Evolutionary conservation across 106 monocot genomes (phyloP).

Genomic region (Cymbidium sinense): DNA sequence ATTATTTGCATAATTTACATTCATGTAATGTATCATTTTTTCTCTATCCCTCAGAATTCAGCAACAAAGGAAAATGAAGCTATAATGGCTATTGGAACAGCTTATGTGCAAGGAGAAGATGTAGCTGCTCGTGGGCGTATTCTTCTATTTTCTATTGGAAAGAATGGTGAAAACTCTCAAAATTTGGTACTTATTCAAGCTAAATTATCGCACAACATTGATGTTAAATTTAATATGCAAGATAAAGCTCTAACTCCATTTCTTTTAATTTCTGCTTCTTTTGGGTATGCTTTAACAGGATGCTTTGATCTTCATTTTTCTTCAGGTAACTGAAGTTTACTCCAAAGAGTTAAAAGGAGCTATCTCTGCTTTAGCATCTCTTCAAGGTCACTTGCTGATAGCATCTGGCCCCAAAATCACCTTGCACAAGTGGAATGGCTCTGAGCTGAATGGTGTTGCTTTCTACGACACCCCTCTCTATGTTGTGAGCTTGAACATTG

Average conservation of each 20-base stretch:
- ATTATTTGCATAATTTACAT: not conserved
- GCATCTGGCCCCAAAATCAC: conserved; percentile 96
- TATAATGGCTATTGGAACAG: conserved; percentile 89
- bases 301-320: conserved; percentile 5
- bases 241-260: not conserved
- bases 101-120: conserved; percentile 95
- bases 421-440: conserved; percentile 88
- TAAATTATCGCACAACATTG: not conserved
- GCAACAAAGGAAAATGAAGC: conserved; percentile 82
- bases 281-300: not conserved
- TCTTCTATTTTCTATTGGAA: conserved; percentile 65
- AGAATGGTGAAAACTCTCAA: conserved; percentile 56
- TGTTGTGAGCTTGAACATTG: conserved; percentile 97
- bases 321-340: conserved; percentile 80
- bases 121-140: conserved; percentile 84
- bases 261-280: not conserved
- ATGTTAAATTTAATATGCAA: not conserved
- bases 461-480: conserved; percentile 98
- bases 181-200: conserved; percentile 41
- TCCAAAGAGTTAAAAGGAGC: conserved; percentile 95
- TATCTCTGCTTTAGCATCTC: conserved; percentile 88
- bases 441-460: conserved; percentile 92
- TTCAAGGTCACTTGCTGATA: conserved; percentile 92
- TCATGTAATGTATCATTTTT: not conserved
- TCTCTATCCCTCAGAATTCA: conserved; percentile 45